Base-by-base conservation (phyloP, 148 eudicot genomes). In the Vaccinium macrocarpon region DNA sequence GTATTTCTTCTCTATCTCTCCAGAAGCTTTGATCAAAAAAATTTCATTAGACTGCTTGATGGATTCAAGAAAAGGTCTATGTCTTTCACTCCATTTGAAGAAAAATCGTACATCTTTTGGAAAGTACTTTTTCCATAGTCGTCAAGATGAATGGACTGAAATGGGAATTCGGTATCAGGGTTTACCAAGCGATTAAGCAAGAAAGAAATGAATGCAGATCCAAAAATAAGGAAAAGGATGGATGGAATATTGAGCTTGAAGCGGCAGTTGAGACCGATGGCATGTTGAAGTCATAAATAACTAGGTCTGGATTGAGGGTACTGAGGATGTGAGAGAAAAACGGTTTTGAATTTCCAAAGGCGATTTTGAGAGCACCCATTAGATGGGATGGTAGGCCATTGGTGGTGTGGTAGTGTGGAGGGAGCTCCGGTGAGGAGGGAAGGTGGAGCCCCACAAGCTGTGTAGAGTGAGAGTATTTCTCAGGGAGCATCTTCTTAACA, bases 371-470 rank as follows among this genome's bases (percentile, higher is more conserved):
- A 53, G 29, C 23, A 8, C 77, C 71, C 87, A 85, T 85, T 61
- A 82, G 87, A 27, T 82, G 85, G 9, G 68, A 76, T 23, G 89
- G 89, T 64, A 87, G 87, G 76, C 89, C 85, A 64, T 87, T 85
- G 72, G 89, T 87, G 80, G 89, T 87, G 56, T 87, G 89, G 75
- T 13, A 49, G 27, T n/a, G 13, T 2, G 84, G 77, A 23, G 90
- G 90, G 14, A 87, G 84, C 0, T 81, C 52, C 0, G 66, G 68
- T 4, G 52, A 52, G 21, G 78, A 19, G 12, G 84, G 64, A 11
- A 71, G 51, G 16, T 50, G 48, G 19, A 72, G 57, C 8, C 72
- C 78, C n/a, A 82, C 66, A 11, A 72, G 84, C 14, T 82, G 1
- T 46, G 70, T 50, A 2, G 52, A 71, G 11, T 9, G 32, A 11